These are phyloP conservation scores for Rhytidhysteron rufulum DNA, from an alignment of 2,329 filamentous ascomycete species.

Conservation along the genomic window DNA sequence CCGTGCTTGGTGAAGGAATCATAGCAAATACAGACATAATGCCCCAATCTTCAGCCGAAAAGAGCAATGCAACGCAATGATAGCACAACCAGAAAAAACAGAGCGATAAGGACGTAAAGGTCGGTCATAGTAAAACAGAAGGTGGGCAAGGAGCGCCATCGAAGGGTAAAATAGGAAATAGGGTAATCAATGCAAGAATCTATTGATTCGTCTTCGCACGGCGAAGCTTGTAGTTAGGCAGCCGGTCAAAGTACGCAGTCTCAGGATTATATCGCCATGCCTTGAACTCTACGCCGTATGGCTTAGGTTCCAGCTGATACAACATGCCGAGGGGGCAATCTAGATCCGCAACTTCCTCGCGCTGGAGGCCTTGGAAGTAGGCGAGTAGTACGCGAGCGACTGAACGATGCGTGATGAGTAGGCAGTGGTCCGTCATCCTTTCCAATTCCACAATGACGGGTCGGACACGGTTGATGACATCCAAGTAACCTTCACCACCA, in stretches of 20 bases:
- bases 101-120: neutral
- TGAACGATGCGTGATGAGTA: slow-evolving; percentile 89
- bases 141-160: neutral
- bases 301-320: slow-evolving; percentile 94
- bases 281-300: slow-evolving; percentile 95
- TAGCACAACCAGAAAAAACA: neutral
- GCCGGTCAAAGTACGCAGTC: slow-evolving; percentile 75
- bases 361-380: slow-evolving; percentile 90
- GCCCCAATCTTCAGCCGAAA: neutral
- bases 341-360: slow-evolving; percentile 88
- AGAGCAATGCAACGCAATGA: neutral
- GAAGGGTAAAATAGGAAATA: neutral
- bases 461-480: slow-evolving; percentile 91
- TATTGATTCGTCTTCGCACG: slow-evolving; percentile 38
- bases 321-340: slow-evolving; percentile 92
- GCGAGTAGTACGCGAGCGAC: slow-evolving; percentile 89
- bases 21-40: neutral
- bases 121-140: neutral
- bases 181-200: neutral
- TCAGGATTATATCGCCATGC: slow-evolving; percentile 85
- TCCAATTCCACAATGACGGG: slow-evolving; percentile 97
- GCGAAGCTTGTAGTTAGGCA: slow-evolving; percentile 77
- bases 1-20: neutral
- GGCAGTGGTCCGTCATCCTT: slow-evolving; percentile 90
- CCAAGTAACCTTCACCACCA: slow-evolving; percentile 92